Evolutionary conservation across 2,329 filamentous ascomycete genomes (phyloP).

Genomic region (Eurotiales sp.): DNA sequence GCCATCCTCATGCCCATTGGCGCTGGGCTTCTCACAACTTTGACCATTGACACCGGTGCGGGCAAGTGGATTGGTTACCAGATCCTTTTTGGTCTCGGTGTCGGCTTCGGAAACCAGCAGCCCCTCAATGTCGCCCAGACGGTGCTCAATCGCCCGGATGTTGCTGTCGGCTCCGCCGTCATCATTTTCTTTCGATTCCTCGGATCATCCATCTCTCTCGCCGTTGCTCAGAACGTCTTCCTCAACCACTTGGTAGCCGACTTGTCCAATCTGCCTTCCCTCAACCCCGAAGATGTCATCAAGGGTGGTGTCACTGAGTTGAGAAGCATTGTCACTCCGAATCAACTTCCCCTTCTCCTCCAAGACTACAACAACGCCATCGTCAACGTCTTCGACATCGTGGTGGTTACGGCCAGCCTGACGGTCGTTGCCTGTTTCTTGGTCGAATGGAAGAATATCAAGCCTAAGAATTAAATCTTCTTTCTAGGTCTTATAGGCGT

Average conservation of each 20-base stretch:
- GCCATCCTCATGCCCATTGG: too few species aligned
- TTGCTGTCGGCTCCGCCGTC: constrained; percentile 32
- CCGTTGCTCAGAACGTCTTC: constrained; percentile 36
- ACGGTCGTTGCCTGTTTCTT: not conserved
- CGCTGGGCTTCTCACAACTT: too few species aligned
- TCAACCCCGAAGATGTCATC: constrained; percentile 3
- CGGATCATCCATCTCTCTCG: constrained; percentile 34
- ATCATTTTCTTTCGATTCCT: constrained; percentile 35
- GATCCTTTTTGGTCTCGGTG: too few species aligned
- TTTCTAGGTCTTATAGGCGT: not conserved
- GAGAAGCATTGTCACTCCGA: not conserved
- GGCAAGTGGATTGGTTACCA: too few species aligned
- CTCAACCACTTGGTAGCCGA: constrained; percentile 21
- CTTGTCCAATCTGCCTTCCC: not conserved
- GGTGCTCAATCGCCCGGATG: constrained; percentile 25
- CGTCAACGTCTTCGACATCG: too few species aligned
- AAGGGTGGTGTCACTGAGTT: not conserved
- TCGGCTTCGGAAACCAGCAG: constrained; percentile 30
- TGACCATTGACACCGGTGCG: too few species aligned
- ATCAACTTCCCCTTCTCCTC: not conserved
- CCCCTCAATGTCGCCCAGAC: constrained; percentile 33
- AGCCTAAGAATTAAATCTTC: not conserved
- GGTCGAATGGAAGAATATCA: not conserved
- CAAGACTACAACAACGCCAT: too few species aligned
- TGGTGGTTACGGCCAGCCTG: too few species aligned